These are phyloP conservation scores for Corylus heterophylla DNA, from an alignment of 306 rosid genomes.

Conservation along the genomic window DNA sequence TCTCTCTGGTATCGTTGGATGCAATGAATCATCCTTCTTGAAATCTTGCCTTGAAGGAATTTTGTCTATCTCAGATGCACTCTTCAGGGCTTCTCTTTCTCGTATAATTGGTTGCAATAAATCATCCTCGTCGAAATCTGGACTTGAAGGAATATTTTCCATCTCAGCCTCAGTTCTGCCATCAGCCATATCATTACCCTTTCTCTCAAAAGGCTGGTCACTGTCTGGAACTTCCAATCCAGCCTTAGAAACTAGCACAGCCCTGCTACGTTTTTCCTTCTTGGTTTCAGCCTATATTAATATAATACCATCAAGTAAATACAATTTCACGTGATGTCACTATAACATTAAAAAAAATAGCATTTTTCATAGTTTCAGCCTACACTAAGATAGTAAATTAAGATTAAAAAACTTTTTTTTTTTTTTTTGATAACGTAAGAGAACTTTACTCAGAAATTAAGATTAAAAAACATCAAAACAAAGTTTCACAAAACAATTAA, in stretches of 20 bases:
- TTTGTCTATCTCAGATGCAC: background rate
- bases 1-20: conserved; percentile 22
- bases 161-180: conserved; percentile 39
- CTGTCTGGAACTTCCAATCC: conserved; percentile 50
- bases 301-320: conserved; percentile 1
- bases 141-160: conserved; percentile 29
- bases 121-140: conserved; percentile 33
- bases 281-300: conserved; percentile 59
- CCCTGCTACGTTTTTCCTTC: conserved; percentile 63
- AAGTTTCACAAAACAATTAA: background rate
- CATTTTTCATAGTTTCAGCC: background rate
- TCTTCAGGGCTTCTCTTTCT: conserved; percentile 27
- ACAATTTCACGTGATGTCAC: conserved; percentile 8
- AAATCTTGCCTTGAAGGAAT: conserved; percentile 23
- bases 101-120: conserved; percentile 24
- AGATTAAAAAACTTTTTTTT: background rate
- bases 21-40: conserved; percentile 31
- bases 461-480: background rate
- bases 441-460: too few relatives aligned
- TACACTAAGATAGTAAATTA: background rate
- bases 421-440: too few relatives aligned
- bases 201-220: conserved; percentile 31
- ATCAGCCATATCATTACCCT: conserved; percentile 7
- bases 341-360: background rate
- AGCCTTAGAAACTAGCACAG: conserved; percentile 52